Base-by-base conservation (phyloP, 2,329 filamentous ascomycete genomes). In the Penicillium olsonii region DNA sequence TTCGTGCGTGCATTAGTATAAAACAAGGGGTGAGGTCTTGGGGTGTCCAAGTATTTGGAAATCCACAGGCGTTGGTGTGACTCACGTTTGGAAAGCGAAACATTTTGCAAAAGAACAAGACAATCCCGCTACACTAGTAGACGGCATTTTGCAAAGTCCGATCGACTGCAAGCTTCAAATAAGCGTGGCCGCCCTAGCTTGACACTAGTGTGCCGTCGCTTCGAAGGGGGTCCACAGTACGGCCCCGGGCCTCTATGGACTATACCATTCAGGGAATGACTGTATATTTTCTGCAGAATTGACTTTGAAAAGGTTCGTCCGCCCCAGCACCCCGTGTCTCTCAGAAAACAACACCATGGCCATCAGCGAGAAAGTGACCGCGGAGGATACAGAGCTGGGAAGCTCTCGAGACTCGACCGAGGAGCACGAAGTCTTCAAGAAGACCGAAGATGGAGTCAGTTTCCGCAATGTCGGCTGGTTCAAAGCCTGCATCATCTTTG, bases 391-490 rank as follows among this genome's bases (percentile, higher is more conserved):
- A 19, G 44, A 46, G 44, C 5, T 40, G n/a, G 44, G 44, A 33
- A 46, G 37, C 12, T 26, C 35, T 19, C 29, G 37, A 14, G 41
- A 43, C 40, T 43, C 38, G 3, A 29, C 27, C 9, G 51, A 61
- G 27, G 54, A 57, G 29, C 22, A 52, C 27, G 76, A 79, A 49
- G 71, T 79, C 1, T 79, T 79, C 61, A 74, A 76, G 58, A 69
- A 70, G 20, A 66, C 66, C 2, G 63, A 71, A 6, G 72, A 74
- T 6, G 66, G 67, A 11, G 75, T 78, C 14, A 69, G 78, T 47
- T 79, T 78, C 48, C 68, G 77, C 20, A 78, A 73, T 7, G 76
- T 79, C 17, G 67, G 72, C 31, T 78, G 77, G 76, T 62, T 75
- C 20, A 72, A 75, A 29, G 75, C 76, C 1, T 72, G 73, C 0